phyloP scores from a whole-genome alignment of 352 stramenopile genomes.

The Elongisporangium senticosum region DNA sequence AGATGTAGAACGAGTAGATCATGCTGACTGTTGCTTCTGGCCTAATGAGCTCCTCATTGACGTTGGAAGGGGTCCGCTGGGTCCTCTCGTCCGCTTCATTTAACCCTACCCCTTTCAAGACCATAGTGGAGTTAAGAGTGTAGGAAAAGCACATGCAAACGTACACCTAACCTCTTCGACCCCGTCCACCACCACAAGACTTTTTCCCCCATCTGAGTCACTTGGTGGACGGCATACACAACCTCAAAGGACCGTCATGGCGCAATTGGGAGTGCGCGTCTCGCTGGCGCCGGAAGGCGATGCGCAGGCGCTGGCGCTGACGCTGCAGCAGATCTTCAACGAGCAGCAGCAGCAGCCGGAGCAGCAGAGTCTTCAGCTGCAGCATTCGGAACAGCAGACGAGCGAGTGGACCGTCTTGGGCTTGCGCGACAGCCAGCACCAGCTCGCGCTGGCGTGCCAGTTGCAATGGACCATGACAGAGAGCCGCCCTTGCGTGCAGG shows the following conservation, averaged over 20 bases:
- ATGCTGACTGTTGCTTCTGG: constrained; percentile 17
- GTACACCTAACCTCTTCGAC: background rate
- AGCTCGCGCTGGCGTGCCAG: constrained; percentile 46
- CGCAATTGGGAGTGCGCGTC: background rate
- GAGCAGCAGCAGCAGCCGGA: constrained; percentile 9
- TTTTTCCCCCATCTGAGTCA: background rate
- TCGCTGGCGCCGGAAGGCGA: background rate
- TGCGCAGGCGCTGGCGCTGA: background rate
- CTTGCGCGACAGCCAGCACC: constrained; percentile 29
- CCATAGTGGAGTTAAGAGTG: background rate
- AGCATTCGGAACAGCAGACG: constrained; percentile 1
- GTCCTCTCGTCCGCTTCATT: background rate
- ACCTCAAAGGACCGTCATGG: background rate
- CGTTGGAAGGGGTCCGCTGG: background rate
- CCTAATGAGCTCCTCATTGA: background rate
- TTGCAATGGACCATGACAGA: constrained; percentile 34
- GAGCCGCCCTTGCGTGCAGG: constrained; percentile 12
- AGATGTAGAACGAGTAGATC: constrained; percentile 93
- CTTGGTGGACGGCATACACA: background rate
- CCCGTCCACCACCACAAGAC: background rate
- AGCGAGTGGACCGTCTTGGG: constrained; percentile 19
- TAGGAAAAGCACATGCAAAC: background rate
- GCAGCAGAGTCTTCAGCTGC: constrained; percentile 19
- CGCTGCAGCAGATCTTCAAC: background rate
- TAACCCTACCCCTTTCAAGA: background rate